Percentiles rank a stretch among this genome's conserved stretches.
These are phyloP conservation scores for Vitis hybrid DNA, from an alignment of 177 flowering plant species.

Conservation along the genomic window DNA sequence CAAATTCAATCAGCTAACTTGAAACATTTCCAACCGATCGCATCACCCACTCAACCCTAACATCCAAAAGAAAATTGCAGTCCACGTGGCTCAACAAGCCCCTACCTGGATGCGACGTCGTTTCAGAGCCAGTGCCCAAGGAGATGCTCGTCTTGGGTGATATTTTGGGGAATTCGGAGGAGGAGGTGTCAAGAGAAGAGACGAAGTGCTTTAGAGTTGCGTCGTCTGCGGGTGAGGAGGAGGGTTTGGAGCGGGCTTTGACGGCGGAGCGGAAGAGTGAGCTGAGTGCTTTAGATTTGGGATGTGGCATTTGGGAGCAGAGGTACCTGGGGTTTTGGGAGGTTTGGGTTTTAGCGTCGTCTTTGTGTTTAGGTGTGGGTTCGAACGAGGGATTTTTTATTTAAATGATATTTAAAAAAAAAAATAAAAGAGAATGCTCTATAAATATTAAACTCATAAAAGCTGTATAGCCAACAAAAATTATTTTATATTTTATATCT, in stretches of 20 bases:
- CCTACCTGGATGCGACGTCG: no score
- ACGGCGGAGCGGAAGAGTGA: constrained; percentile 28
- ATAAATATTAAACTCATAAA: no score
- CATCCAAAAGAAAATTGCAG: no score
- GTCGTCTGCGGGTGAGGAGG: constrained; percentile 14
- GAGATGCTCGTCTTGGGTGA: background rate
- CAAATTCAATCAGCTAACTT: background rate
- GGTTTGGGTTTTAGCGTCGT: background rate
- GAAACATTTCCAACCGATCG: no score
- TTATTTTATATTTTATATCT: no score
- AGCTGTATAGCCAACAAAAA: no score
- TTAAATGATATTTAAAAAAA: no score
- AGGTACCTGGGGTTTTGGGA: background rate
- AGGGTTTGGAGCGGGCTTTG: constrained; percentile 8
- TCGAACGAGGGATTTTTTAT: background rate
- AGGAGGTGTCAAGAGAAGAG: constrained; percentile 18
- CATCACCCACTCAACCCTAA: no score
- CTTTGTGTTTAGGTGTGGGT: background rate
- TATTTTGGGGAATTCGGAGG: background rate
- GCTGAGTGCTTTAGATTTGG: constrained; percentile 25
- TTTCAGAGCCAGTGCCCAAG: no score
- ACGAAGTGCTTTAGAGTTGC: constrained; percentile 17
- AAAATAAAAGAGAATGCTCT: no score
- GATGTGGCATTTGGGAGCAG: constrained; percentile 23
- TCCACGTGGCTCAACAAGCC: no score